Evolutionary conservation across 345 rosid genomes (phyloP), one percentile per base, ranked within the genome.

Genomic region (Eucalyptus curtisii): DNA sequence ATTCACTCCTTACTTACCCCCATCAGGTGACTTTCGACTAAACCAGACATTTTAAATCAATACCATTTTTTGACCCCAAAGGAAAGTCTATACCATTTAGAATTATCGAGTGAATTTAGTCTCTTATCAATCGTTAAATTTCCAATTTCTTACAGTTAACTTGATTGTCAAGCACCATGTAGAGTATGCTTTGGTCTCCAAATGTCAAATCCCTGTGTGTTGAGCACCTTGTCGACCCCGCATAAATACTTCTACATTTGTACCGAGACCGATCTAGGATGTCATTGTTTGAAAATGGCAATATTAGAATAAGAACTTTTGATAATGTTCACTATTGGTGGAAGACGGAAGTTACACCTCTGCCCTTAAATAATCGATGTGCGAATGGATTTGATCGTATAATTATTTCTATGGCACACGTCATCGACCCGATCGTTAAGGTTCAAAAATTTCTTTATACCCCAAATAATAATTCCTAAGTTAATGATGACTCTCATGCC

Each of bases 21-120:
- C 57, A 20, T 52, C 10, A 17, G 10, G 2, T 52, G 24, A 52
- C 9, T 19, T 52, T 52, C 57, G 12, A 9, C 7, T 17, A 66
- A 66, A 31, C 1, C 7, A 66, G 17, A 66, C 79, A n/a, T 7
- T 2, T 66, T 10, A 19, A 33, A 13, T 68, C 55, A 52, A 52
- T 19, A 7, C 55, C 55, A 0, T 7, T 52, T 52, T 52, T 19
- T 7, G 10, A 7, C n/a, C n/a, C n/a, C n/a, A n/a, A n/a, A n/a
- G n/a, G n/a, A n/a, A n/a, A n/a, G n/a, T n/a, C n/a, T n/a, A n/a
- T n/a, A n/a, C 2, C 6, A 3, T 68, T 31, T 33, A 1, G 24
- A 33, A 5, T 68, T 68, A 68, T 30, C 3, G 0, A n/a, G 17
- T 6, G 25, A 33, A 13, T 68, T 31, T 16, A 33, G 7, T 33